Conservation (phyloP, 805 yeast species). For the Lipomyces oligophaga region DNA sequence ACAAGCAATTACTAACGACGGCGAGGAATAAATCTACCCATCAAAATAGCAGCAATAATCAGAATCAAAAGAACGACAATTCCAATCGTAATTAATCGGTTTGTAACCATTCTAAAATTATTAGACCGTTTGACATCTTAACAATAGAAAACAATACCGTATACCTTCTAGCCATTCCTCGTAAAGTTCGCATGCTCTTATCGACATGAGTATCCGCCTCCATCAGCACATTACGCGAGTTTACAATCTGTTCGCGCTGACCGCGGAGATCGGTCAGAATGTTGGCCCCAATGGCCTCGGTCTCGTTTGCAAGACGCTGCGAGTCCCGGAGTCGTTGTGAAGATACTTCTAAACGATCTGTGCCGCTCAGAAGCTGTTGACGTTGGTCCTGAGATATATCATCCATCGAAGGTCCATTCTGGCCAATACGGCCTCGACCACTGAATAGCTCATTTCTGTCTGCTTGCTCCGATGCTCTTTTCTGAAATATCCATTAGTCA, state of each 20-base stretch:
- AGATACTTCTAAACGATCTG: constrained; percentile 75
- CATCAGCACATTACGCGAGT: constrained; percentile 68
- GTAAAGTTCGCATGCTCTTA: constrained; percentile 76
- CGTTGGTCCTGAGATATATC: constrained; percentile 62
- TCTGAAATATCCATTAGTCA: background rate
- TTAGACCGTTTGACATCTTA: background rate
- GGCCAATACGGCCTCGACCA: constrained; percentile 39
- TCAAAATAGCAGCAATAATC: constrained; percentile 24
- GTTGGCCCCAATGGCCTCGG: constrained; percentile 87
- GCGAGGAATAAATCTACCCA: constrained; percentile 24
- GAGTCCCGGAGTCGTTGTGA: constrained; percentile 81
- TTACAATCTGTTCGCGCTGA: constrained; percentile 86
- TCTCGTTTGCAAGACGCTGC: constrained; percentile 85
- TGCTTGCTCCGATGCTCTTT: constrained; percentile 61
- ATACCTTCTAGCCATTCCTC: constrained; percentile 73
- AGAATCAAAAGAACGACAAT: constrained; percentile 21
- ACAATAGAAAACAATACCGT: constrained; percentile 1
- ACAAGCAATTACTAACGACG: too few relatives aligned
- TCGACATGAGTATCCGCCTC: constrained; percentile 94
- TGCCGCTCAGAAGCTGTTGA: constrained; percentile 70
- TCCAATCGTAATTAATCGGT: constrained; percentile 24
- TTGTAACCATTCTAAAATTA: constrained; percentile 21
- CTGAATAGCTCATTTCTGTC: constrained; percentile 76
- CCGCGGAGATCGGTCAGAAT: constrained; percentile 84
- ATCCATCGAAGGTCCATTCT: constrained; percentile 29